phyloP scores from a whole-genome alignment of 306 rosid genomes.

The Lagenaria siceraria region DNA sequence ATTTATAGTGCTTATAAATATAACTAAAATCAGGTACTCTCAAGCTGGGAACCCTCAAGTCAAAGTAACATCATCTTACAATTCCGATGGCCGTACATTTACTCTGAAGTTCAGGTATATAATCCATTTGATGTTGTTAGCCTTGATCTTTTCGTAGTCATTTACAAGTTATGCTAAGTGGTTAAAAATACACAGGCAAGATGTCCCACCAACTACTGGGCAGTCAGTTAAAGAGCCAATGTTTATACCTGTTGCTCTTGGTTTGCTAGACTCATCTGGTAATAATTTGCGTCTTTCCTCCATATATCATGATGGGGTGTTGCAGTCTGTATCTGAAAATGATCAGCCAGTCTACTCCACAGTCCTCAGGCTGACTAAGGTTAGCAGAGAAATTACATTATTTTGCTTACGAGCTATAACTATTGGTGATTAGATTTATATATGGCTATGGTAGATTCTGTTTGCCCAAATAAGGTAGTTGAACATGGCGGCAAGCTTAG shows the following conservation, averaged over 20 bases:
- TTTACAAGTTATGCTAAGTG: constrained; percentile 18
- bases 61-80: constrained; percentile 62
- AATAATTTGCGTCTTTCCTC: constrained; percentile 59
- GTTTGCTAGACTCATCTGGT: constrained; percentile 72
- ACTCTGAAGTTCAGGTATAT: constrained; percentile 72
- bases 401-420: not conserved
- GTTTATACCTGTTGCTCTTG: constrained; percentile 79
- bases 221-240: constrained; percentile 83
- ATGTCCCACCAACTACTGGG: constrained; percentile 80
- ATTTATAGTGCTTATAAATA: constrained; percentile 7
- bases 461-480: not conserved
- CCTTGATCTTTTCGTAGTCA: constrained; percentile 11
- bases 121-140: not conserved
- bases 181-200: constrained; percentile 56
- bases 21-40: constrained; percentile 62
- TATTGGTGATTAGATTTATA: not conserved
- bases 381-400: constrained; percentile 14
- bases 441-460: not conserved
- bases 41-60: constrained; percentile 96
- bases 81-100: constrained; percentile 55
- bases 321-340: constrained; percentile 44
- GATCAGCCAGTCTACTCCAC: constrained; percentile 52
- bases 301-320: constrained; percentile 50
- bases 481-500: not conserved
- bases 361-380: constrained; percentile 87